Conservation (phyloP, 1,139 yeast genomes). For the Nadsonia commutata region DNA sequence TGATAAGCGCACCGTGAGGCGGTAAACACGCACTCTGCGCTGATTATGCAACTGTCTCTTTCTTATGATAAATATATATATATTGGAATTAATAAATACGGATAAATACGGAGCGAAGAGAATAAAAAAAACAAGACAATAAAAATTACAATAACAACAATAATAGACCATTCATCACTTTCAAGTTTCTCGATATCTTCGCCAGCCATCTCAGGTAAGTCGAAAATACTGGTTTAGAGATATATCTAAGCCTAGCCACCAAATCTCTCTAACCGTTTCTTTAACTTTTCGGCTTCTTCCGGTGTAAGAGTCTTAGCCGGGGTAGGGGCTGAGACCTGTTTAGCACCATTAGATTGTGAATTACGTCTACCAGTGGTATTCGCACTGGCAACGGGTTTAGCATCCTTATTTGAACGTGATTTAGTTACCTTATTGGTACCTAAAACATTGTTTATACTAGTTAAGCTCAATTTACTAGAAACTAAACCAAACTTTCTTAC, state of each 20-base stretch:
- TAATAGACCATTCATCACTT: too few species aligned
- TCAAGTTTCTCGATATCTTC: too few species aligned
- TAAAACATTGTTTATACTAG: neutral
- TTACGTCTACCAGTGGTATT: neutral
- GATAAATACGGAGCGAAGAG: too few species aligned
- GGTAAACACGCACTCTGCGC: too few species aligned
- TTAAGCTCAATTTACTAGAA: neutral
- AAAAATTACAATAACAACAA: too few species aligned
- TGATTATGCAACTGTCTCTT: too few species aligned
- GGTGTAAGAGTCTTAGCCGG: constrained; percentile 12
- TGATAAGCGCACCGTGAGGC: too few species aligned
- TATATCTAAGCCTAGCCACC: neutral
- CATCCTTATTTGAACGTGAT: neutral
- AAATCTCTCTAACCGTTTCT: constrained; percentile 22
- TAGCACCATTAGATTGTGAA: neutral
- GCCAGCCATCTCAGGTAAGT: too few species aligned
- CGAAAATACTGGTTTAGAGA: too few species aligned
- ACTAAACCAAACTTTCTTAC: constrained; percentile 60
- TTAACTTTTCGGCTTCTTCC: constrained; percentile 11
- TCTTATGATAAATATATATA: too few species aligned
- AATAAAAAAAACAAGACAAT: too few species aligned
- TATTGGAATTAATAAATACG: too few species aligned
- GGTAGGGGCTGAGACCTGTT: constrained; percentile 6
- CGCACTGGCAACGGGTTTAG: neutral
- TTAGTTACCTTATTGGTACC: neutral